phyloP scores from a whole-genome alignment of 495 filamentous ascomycete genomes.

The Entonaema liquescens region DNA sequence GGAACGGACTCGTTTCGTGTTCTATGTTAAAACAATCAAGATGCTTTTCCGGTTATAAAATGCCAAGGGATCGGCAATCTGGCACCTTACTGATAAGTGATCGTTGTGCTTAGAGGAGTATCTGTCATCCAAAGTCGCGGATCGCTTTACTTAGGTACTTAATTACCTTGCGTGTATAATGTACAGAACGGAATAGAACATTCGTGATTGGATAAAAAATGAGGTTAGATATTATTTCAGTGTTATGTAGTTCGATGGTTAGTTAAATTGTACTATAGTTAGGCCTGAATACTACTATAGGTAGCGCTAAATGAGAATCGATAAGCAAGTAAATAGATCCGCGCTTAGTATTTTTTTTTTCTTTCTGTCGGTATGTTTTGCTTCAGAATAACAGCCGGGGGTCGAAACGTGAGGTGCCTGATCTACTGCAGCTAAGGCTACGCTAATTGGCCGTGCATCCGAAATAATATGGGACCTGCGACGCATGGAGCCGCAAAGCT shows the following conservation, averaged over 20 bases:
- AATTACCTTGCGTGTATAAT: neutral
- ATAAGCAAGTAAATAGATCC: too few relatives aligned
- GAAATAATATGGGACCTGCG: constrained; percentile 35
- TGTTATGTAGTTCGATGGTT: neutral
- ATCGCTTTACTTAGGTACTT: neutral
- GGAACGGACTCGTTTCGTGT: constrained; percentile 26
- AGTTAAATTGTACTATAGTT: too few relatives aligned
- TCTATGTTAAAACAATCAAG: constrained; percentile 23
- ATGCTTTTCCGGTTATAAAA: constrained; percentile 25
- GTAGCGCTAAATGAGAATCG: constrained; percentile 25
- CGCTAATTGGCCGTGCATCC: constrained; percentile 21
- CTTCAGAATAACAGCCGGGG: constrained; percentile 38
- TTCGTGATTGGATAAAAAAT: constrained; percentile 18
- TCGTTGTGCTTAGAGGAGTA: constrained; percentile 3
- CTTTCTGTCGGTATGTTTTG: constrained; percentile 39
- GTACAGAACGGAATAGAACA: too few relatives aligned
- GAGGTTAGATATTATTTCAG: neutral
- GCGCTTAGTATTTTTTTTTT: constrained; percentile 31
- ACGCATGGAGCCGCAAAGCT: constrained; percentile 44
- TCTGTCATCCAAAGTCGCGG: constrained; percentile 32
- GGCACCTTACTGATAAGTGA: constrained; percentile 22
- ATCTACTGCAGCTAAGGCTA: constrained; percentile 18
- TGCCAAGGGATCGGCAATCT: constrained; percentile 33
- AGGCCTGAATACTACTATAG: neutral
- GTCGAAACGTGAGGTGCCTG: constrained; percentile 41